Base-by-base conservation (phyloP, 2,329 filamentous ascomycete species). In the Phaeosphaeriaceae sp. region DNA sequence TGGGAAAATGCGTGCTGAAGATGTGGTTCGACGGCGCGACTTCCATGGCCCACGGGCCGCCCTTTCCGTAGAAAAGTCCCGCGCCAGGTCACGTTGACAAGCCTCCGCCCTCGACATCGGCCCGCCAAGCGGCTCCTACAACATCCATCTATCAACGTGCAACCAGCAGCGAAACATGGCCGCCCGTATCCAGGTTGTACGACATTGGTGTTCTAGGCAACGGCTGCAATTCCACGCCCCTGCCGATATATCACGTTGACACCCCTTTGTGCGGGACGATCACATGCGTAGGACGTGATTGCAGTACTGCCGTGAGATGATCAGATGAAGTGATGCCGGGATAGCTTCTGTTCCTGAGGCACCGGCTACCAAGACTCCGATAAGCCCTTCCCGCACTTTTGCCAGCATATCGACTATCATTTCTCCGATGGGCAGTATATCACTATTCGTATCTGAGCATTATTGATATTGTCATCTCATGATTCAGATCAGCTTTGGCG, bases 1-100 rank as follows among this genome's bases (percentile, higher is more conserved):
- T 71, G 73, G 73, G 73, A 70, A 74, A 76, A 73, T 74, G 71
- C 69, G 40, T 62, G 31, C 31, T 60, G 56, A 66, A 57, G 65
- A 62, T 58, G 56, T 57, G 61, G 40, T 45, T 45, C n/a, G 36
- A 27, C 45, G 52, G 52, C 21, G 24, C 66, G 66, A 56, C 53
- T 48, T 49, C 53, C 53, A 54, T 54, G 53, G 53, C 20, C 31
- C 20, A 21, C 53, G 53, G 53, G 24, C 53, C 53, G 53, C 48
- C 25, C 19, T 55, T 25, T 51, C 53, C 53, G 53, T 46, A 45
- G 31, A 54, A 57, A 60, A 47, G 68, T 63, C 66, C 66, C 48
- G 21, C 19, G 15, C 19, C 47, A 65, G 62, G 66, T 69, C 67
- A 70, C 65, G 61, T 61, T 58, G 48, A 40, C 36, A 57, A 60